Base-by-base conservation (phyloP, 495 filamentous ascomycete genomes). In the Glutinoglossum americanum region DNA sequence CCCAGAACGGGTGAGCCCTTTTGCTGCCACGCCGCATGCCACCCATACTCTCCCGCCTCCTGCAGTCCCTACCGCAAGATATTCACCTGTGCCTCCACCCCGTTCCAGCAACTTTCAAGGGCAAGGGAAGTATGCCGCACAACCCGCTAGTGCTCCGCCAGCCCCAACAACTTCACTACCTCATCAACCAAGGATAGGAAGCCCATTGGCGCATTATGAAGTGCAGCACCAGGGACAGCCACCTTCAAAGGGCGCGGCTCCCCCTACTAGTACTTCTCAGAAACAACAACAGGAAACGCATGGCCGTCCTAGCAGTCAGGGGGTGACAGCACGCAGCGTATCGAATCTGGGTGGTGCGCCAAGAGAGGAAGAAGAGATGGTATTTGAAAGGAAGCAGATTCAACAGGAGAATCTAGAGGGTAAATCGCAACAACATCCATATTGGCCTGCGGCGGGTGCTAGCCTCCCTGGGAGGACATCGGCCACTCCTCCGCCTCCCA, bases 151-250 rank as follows among this genome's bases (percentile, higher is more conserved):
- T 61, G 49, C 49, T 53, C 68, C 68, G 53, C 69, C 76, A 28
- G 73, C 77, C 3, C 25, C 48, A 32, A 55, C 61, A 57, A 56
- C 51, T 33, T 60, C 74, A 4, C 70, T 87, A 62, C 75, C 83
- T 13, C 87, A 88, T 67, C 85, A 85, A 58, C 87, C 87, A 9
- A 79, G 87, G 56, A 92, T 86, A 21, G 92, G 85, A 21, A 94
- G 87, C 64, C 88, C 86, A 11, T 72, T 93, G 30, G 89, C 59
- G 85, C 28, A 59, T 30, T 35, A 26, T n/a, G 25, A 54, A 54
- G 25, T 35, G 15, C 25, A 28, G 27, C 27, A 48, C 8, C 10
- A 32, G 54, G n/a, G 3, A 17, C 25, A 28, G 17, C 26, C 48
- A 8, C 32, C n/a, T n/a, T 6, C 17, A 44, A 33, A 39, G 27